Evolutionary conservation across 2,329 filamentous ascomycete genomes (phyloP), one percentile per base, ranked within the genome.

Genomic region (Aspergillus puulaauensis): DNA sequence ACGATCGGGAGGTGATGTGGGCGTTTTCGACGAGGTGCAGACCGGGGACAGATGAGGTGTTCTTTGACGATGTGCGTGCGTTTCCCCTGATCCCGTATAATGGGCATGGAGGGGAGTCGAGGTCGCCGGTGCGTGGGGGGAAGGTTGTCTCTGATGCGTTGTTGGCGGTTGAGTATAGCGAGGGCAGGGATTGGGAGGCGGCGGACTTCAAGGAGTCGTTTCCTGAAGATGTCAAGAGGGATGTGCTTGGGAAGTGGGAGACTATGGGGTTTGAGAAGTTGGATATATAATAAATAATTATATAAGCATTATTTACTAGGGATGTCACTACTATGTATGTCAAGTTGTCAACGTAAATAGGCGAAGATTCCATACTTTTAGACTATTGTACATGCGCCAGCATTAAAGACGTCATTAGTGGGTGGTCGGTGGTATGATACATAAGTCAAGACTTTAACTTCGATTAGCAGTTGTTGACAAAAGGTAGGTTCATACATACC

Each of bases 41-140:
- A 0, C 79, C 79, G 0, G 69, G 67, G 0, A 61, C 66, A 3
- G 79, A 82, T 44, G 80, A 82, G 62, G 71, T 68, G 2, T 71
- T 77, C 57, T 82, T 73, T 51, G 75, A 80, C n/a, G 75, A 82
- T 37, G 73, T 77, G 4, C 61, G 61, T 1, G 77, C 74, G 0
- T 80, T 80, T 60, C 73, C 75, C 0, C 61, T 83, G 1, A 76
- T 79, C 17, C 79, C 80, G 2, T 82, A 80, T 57, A 80, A 80
- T 74, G 67, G 67, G 0, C 78, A 82, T 60, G 79, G 79, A 0
- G 69, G 62, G 14, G 71, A 68, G 0, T 60, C 66, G 0, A 71
- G 68, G 0, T 60, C 66, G 0, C 65, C 67, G 0, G 57, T 52
- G 0, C 65, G 61, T 41, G 79, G 77, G 0, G 79, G 79, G 0